A percentile compares a stretch with the other conserved stretches of the same genome.
phyloP scores from a whole-genome alignment of 306 rosid genomes.

The Rubus parviflorus region DNA sequence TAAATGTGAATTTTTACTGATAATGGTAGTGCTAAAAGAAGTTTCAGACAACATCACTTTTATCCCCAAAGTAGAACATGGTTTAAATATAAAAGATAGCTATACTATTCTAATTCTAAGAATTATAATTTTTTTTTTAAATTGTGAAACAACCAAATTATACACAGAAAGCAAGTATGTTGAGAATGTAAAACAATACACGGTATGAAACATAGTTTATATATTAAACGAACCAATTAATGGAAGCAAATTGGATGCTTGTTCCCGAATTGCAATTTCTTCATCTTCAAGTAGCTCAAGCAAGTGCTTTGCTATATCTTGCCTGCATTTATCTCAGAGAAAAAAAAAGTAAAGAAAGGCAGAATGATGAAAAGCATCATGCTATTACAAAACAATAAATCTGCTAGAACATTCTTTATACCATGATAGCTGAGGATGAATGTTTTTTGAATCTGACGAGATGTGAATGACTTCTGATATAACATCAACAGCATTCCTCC shows the following conservation, averaged over 20 bases:
- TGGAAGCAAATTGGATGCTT: conserved; percentile 68
- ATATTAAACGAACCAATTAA: conserved; percentile 54
- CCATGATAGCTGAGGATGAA: conserved; percentile 54
- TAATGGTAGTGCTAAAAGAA: conserved; percentile 6
- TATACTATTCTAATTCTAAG: background rate
- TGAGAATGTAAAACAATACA: background rate
- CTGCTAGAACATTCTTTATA: conserved; percentile 27
- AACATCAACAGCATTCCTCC: conserved; percentile 86
- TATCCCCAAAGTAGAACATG: background rate
- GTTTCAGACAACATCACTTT: background rate
- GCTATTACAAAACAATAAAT: conserved; percentile 3
- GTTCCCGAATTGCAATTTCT: conserved; percentile 60
- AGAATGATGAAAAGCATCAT: background rate
- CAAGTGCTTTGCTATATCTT: conserved; percentile 58
- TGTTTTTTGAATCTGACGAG: conserved; percentile 41
- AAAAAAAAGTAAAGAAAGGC: background rate
- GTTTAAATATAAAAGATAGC: background rate
- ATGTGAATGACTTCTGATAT: conserved; percentile 59
- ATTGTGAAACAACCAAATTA: background rate
- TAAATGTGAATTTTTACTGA: conserved; percentile 3
- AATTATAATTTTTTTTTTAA: background rate
- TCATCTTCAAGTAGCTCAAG: conserved; percentile 76
- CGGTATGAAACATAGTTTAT: background rate
- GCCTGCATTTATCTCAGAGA: conserved; percentile 47
- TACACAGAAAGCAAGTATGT: background rate